Percentiles rank a stretch among this genome's conserved stretches.
Evolutionary conservation across 163 green algal genomes (phyloP).

Genomic region (Chlamydomonas reinhardtii): DNA sequence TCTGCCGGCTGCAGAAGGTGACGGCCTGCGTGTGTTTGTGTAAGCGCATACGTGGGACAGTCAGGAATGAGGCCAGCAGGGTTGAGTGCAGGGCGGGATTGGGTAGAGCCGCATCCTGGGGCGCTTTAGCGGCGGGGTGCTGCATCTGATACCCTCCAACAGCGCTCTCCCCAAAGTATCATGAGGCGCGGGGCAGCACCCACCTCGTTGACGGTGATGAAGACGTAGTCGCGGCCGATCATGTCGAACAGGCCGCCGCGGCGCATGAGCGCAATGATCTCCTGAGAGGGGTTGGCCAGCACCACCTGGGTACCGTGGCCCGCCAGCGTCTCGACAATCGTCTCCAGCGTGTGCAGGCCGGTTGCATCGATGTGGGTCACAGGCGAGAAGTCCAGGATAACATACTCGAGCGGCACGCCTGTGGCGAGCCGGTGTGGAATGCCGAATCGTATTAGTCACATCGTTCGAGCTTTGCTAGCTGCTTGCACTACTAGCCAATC

Average conservation of each 20-base stretch:
- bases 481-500: too few species aligned
- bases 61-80: too few species aligned
- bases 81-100: neutral
- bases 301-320: conserved; percentile 45
- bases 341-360: conserved; percentile 62
- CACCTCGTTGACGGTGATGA: neutral
- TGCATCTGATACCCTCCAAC: too few species aligned
- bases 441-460: neutral
- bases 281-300: conserved; percentile 58
- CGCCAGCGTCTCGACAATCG: conserved; percentile 22
- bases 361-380: conserved; percentile 74
- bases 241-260: conserved; percentile 45
- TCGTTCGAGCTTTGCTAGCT: too few species aligned
- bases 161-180: too few species aligned
- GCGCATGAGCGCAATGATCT: neutral
- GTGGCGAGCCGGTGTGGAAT: too few species aligned
- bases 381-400: conserved; percentile 77
- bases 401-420: conserved; percentile 53
- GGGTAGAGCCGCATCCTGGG: too few species aligned
- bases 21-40: conserved; percentile 62
- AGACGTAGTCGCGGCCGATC: conserved; percentile 63
- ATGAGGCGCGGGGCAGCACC: too few species aligned
- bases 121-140: too few species aligned
- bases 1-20: conserved; percentile 29
- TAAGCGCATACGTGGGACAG: conserved; percentile 53